phyloP scores from a whole-genome alignment of 345 rosid species.

The Eucalyptus curtisii region DNA sequence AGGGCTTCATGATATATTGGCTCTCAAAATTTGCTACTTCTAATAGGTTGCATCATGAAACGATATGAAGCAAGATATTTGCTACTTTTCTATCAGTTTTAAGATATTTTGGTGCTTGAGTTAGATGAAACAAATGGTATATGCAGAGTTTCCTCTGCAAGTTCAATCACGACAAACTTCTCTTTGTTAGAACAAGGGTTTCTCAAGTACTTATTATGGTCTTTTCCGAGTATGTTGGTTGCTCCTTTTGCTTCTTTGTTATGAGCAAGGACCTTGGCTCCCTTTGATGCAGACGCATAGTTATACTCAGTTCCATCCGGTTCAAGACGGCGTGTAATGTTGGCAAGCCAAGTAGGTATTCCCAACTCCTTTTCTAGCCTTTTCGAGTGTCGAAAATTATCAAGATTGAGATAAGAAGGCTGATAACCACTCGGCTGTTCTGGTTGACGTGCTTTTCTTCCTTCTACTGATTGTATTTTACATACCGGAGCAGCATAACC shows the following conservation, averaged over 20 bases:
- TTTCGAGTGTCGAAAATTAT: constrained; percentile 38
- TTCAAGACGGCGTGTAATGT: constrained; percentile 68
- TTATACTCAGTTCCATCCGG: constrained; percentile 84
- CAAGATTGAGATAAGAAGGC: constrained; percentile 41
- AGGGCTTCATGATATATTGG: too few species aligned
- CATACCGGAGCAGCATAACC: constrained; percentile 33
- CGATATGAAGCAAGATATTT: too few species aligned
- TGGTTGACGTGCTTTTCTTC: constrained; percentile 1
- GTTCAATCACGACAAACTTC: constrained; percentile 79
- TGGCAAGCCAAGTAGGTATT: constrained; percentile 24
- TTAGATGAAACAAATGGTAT: too few species aligned
- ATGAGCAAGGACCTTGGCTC: constrained; percentile 80
- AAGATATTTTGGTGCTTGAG: too few species aligned
- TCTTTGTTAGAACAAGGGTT: constrained; percentile 68
- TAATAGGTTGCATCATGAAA: too few species aligned
- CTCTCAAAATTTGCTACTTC: too few species aligned
- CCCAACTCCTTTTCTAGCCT: constrained; percentile 29
- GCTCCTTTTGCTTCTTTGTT: constrained; percentile 96
- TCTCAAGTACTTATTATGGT: constrained; percentile 74
- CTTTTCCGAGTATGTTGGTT: constrained; percentile 60
- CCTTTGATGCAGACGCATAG: constrained; percentile 69
- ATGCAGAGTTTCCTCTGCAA: constrained; percentile 60
- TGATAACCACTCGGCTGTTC: constrained; percentile 8
- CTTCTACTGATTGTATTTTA: constrained; percentile 10
- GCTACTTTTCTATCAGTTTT: too few species aligned